These are phyloP conservation scores for Ogataea polymorpha DNA, from an alignment of 805 yeast genomes.

Conservation along the genomic window DNA sequence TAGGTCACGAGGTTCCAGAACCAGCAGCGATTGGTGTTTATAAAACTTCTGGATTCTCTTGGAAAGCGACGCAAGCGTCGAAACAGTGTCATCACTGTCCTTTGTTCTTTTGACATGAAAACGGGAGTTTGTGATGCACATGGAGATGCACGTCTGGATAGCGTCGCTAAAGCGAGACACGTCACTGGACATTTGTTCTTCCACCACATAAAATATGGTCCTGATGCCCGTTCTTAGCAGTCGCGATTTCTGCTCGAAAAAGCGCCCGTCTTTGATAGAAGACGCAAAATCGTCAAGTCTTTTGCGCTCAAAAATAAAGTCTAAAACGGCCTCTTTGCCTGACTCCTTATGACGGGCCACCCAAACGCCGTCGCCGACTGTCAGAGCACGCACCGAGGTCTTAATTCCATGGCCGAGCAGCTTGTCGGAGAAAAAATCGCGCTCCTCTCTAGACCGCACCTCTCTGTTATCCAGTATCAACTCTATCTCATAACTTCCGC, in stretches of 20 bases:
- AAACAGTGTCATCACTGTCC: constrained; percentile 71
- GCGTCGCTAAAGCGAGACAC: constrained; percentile 54
- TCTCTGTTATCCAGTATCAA: constrained; percentile 82
- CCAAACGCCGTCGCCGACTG: constrained; percentile 91
- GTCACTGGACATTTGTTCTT: constrained; percentile 57
- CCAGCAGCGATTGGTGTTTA: constrained; percentile 39
- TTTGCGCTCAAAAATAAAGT: constrained; percentile 87
- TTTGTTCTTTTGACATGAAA: constrained; percentile 68
- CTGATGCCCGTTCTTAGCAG: constrained; percentile 64
- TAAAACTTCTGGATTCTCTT: constrained; percentile 41
- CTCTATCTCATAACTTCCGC: constrained; percentile 54
- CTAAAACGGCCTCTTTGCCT: constrained; percentile 63
- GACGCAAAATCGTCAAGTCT: constrained; percentile 79
- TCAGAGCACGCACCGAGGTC: constrained; percentile 53
- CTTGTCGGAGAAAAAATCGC: constrained; percentile 65
- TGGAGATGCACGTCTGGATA: constrained; percentile 71
- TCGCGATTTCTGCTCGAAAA: constrained; percentile 80
- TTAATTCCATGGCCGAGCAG: constrained; percentile 47
- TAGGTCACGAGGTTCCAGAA: constrained; percentile 49
- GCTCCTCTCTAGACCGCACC: constrained; percentile 60
- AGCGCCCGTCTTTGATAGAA: constrained; percentile 86
- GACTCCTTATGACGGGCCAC: constrained; percentile 65
- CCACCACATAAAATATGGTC: constrained; percentile 74
- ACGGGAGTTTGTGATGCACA: constrained; percentile 59
- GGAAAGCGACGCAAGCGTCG: constrained; percentile 51